A percentile compares a stretch with the other conserved stretches of the same genome.
These are phyloP conservation scores for Calonectria leucothoes DNA, from an alignment of 2,329 filamentous ascomycete species.

Conservation along the genomic window DNA sequence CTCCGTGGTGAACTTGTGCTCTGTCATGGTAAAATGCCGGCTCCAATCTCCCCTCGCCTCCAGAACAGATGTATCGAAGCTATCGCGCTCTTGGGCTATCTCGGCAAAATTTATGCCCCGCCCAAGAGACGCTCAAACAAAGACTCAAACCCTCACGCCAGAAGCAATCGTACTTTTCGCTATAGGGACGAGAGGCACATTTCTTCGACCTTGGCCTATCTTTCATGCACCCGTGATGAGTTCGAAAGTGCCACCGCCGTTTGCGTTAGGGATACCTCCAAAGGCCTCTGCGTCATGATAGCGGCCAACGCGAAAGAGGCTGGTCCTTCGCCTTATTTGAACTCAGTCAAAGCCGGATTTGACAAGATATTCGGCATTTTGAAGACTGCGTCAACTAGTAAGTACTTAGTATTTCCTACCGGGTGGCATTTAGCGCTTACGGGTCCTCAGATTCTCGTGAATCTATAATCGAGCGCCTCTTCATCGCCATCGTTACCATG, in stretches of 20 bases:
- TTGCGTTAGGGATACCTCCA: slow-evolving; percentile 25
- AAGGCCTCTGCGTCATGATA: slow-evolving; percentile 27
- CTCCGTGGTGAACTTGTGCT: not conserved
- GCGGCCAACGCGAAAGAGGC: slow-evolving; percentile 29
- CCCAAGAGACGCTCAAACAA: not conserved
- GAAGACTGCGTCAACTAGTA: not conserved
- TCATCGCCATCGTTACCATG: slow-evolving; percentile 21
- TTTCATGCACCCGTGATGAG: slow-evolving; percentile 32
- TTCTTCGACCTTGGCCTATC: slow-evolving; percentile 28
- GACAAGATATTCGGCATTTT: slow-evolving; percentile 28
- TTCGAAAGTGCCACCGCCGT: slow-evolving; percentile 28
- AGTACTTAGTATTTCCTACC: not conserved
- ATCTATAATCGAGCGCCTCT: not conserved
- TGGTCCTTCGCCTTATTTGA: slow-evolving; percentile 23
- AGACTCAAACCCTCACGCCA: not conserved
- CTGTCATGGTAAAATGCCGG: not conserved
- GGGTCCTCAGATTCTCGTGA: not conserved
- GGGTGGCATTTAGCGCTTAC: not conserved
- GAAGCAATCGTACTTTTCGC: not conserved
- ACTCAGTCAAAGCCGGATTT: slow-evolving; percentile 26
- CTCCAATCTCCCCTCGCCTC: not conserved
- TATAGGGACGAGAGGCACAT: slow-evolving; percentile 32
- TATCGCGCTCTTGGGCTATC: slow-evolving; percentile 31
- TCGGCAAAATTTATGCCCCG: slow-evolving; percentile 13
- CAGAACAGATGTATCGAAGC: slow-evolving; percentile 17